Percentiles rank a stretch among this genome's conserved stretches.
Evolutionary conservation across 2,329 filamentous ascomycete species (phyloP).

Genomic region (Cladophialophora bantiana): DNA sequence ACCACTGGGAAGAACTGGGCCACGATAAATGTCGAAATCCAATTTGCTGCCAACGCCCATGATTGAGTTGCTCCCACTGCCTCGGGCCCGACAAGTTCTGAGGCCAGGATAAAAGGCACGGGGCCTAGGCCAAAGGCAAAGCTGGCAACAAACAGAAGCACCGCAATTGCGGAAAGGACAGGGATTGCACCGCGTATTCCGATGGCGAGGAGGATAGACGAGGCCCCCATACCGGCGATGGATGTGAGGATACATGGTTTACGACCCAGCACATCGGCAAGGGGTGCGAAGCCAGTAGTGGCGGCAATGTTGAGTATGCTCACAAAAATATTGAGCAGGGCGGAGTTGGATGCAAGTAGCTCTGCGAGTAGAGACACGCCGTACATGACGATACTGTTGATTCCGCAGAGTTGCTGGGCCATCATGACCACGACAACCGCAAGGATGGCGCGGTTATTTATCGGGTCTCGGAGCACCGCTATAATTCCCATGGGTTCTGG

Average conservation of each 20-base stretch:
- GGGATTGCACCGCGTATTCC: constrained; percentile 78
- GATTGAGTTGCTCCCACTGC: constrained; percentile 91
- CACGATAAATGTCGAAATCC: constrained; percentile 88
- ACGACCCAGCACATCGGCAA: constrained; percentile 82
- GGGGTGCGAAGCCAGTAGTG: constrained; percentile 79
- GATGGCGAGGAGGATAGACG: constrained; percentile 77
- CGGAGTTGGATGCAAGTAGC: constrained; percentile 80
- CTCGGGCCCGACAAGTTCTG: constrained; percentile 87
- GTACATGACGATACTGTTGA: constrained; percentile 98
- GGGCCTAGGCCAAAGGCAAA: constrained; percentile 92
- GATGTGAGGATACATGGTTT: constrained; percentile 84
- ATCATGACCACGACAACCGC: constrained; percentile 88
- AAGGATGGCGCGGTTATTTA: constrained; percentile 75
- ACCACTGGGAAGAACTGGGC: constrained; percentile 94
- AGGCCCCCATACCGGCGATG: constrained; percentile 82
- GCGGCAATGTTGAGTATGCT: constrained; percentile 85
- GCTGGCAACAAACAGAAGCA: constrained; percentile 83
- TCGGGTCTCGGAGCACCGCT: constrained; percentile 66
- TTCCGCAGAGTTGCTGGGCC: constrained; percentile 85
- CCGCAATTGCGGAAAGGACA: constrained; percentile 78
- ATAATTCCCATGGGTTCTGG: constrained; percentile 64
- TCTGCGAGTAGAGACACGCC: constrained; percentile 86
- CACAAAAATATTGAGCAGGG: constrained; percentile 83
- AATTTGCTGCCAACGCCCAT: constrained; percentile 86
- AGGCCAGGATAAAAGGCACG: constrained; percentile 91